These are phyloP conservation scores for Malassezia globosa DNA, from an alignment of 1,284 basidiomycete species.

Conservation along the genomic window DNA sequence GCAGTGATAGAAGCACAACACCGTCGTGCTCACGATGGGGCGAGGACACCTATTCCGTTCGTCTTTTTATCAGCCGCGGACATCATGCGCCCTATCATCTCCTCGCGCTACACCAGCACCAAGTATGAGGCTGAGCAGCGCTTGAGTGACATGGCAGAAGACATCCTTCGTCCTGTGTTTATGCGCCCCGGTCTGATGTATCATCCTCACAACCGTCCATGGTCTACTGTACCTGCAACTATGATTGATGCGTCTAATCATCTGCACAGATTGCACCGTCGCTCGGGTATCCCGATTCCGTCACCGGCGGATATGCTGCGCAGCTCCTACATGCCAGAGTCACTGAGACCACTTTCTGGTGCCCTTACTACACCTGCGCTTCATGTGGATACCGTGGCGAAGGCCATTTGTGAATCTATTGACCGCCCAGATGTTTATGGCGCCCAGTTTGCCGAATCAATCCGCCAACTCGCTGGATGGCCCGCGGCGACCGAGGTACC, in stretches of 20 bases:
- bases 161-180: slow-evolving; percentile 12
- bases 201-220: slow-evolving; percentile 78
- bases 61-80: slow-evolving; percentile 91
- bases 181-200: slow-evolving; percentile 62
- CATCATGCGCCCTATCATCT: slow-evolving; percentile 72
- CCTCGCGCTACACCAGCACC: slow-evolving; percentile 70
- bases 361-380: slow-evolving; percentile 72
- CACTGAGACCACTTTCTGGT: slow-evolving; percentile 60
- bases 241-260: slow-evolving; percentile 58
- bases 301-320: slow-evolving; percentile 49
- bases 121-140: slow-evolving; percentile 76
- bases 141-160: slow-evolving; percentile 49
- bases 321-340: slow-evolving; percentile 8
- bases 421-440: slow-evolving; percentile 37
- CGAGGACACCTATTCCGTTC: slow-evolving; percentile 57
- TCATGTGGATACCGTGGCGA: slow-evolving; percentile 88
- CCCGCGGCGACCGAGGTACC: not conserved
- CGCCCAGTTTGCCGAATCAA: slow-evolving; percentile 22
- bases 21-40: not conserved
- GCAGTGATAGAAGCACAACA: slow-evolving; percentile 26
- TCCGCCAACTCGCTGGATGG: slow-evolving; percentile 34
- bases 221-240: slow-evolving; percentile 73
- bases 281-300: slow-evolving; percentile 54
- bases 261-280: slow-evolving; percentile 23
- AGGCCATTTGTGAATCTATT: slow-evolving; percentile 59